Evolutionary conservation across 768 basidiomycete genomes (phyloP), one percentile per base, ranked within the genome.

Genomic region (Hericium coralloides): DNA sequence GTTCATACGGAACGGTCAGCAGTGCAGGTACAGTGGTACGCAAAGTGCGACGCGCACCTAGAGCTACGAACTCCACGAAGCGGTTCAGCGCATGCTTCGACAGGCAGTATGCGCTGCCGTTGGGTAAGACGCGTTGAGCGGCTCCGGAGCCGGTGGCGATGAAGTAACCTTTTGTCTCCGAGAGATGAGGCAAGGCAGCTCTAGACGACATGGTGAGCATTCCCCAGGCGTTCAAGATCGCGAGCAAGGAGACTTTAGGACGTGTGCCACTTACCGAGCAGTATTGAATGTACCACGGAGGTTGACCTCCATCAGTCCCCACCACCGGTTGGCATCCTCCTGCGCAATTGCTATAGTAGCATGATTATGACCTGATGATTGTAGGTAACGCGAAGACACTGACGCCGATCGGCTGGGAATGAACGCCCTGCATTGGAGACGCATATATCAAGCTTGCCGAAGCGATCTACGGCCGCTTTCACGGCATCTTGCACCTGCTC

Each of bases 271-370:
- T 22, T 18, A 65, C 64, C 63, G 66, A 4, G 63, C 60, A 3
- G 63, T 38, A 39, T 65, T 65, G 58, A 57, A 69, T 12, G 58
- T 43, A 1, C 65, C 66, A 0, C 64, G 65, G 14, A 67, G 48
- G 53, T 65, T 67, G 10, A 65, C 64, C 38, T 64, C 64, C 53
- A 62, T 53, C 4, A 56, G 56, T 26, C 60, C 61, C 65, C 64
- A 64, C 64, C 67, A 69, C 47, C 63, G 58, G 6, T 59, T 59
- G 3, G 66, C 56, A 53, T 67, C 63, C 51, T 56, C 58, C 38
- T 64, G 60, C 12, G 56, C 59, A 43, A 61, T 57, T 14, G 60
- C 60, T 61, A 37, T 45, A 6, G 31, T 20, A n/a, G 9, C 12
- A n/a, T 9, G 15, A 2, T 38, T 20, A 31, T 31, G 1, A 31